These are phyloP conservation scores for Starmerella potacharoeniae DNA, from an alignment of 805 yeast species.

Conservation along the genomic window DNA sequence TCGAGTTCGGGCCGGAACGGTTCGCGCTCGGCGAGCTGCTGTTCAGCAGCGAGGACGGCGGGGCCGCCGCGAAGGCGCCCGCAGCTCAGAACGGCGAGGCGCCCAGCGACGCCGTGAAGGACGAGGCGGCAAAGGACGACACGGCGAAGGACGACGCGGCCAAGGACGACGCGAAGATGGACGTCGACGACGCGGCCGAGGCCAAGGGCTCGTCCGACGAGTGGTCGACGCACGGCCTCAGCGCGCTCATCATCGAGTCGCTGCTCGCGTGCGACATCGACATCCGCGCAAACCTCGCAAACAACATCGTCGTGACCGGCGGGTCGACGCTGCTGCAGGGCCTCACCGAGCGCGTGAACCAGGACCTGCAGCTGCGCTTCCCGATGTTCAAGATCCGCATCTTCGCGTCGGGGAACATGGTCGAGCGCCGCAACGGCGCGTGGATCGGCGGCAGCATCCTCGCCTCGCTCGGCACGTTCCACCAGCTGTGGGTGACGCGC, in stretches of 20 bases:
- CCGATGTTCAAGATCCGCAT: conserved; percentile 81
- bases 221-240: conserved; percentile 33
- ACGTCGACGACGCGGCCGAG: conserved; percentile 12
- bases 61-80: too few relatives aligned
- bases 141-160: conserved; percentile 21
- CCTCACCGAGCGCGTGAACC: conserved; percentile 59
- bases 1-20: conserved; percentile 51
- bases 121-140: neutral
- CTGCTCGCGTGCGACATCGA: conserved; percentile 57
- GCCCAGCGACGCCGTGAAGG: neutral
- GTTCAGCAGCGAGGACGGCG: conserved; percentile 32
- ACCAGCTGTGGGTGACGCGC: conserved; percentile 89
- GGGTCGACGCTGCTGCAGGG: conserved; percentile 74
- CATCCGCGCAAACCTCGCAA: conserved; percentile 77
- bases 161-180: conserved; percentile 20
- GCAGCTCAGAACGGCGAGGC: too few relatives aligned
- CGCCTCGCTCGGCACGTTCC: conserved; percentile 84
- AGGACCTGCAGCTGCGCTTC: conserved; percentile 54
- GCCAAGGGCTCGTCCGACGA: conserved; percentile 2
- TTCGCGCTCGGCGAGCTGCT: conserved; percentile 59
- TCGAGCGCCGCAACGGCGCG: conserved; percentile 67
- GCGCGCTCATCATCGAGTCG: conserved; percentile 48
- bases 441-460: conserved; percentile 92
- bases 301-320: conserved; percentile 80
- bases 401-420: conserved; percentile 59